Percentiles rank a stretch among this genome's conserved stretches.
Conservation (phyloP, 2,329 filamentous ascomycete genomes). For the Talaromyces sp. region DNA sequence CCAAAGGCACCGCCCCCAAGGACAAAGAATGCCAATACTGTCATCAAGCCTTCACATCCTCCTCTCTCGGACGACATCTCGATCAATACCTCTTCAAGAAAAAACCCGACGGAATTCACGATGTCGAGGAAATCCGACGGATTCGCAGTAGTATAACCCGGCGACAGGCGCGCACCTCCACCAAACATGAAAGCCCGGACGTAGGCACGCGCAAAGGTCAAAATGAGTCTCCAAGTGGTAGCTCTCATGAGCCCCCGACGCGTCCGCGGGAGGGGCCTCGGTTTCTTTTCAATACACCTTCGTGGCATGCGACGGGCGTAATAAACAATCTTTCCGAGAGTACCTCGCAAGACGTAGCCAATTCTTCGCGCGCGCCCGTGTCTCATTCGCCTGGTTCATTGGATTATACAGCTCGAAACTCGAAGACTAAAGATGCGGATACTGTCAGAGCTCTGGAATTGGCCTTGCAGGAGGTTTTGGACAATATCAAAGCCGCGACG, state of each 20-base stretch:
- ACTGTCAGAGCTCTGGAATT: constrained; percentile 81
- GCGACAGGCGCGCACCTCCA: constrained; percentile 69
- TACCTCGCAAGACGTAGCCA: constrained; percentile 42
- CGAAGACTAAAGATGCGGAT: constrained; percentile 70
- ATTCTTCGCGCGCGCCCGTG: constrained; percentile 30
- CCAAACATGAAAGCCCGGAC: constrained; percentile 62
- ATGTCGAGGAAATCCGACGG: constrained; percentile 84
- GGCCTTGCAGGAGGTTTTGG: constrained; percentile 77
- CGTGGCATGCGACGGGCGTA: constrained; percentile 75
- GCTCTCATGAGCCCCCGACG: constrained; percentile 36
- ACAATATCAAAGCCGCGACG: constrained; percentile 80
- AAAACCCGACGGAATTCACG: constrained; percentile 88
- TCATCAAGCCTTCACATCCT: constrained; percentile 85
- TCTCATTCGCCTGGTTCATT: constrained; percentile 36
- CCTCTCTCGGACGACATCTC: constrained; percentile 86
- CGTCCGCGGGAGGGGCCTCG: constrained; percentile 40
- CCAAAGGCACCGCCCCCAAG: constrained; percentile 57
- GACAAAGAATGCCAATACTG: constrained; percentile 90
- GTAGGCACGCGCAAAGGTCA: constrained; percentile 50
- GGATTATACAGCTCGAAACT: constrained; percentile 62
- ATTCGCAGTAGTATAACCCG: constrained; percentile 82
- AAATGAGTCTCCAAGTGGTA: constrained; percentile 32
- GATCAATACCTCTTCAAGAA: constrained; percentile 92
- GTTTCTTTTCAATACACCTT: constrained; percentile 60
- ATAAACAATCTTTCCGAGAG: constrained; percentile 69